These are phyloP conservation scores for Ajuga chamaepitys DNA, from an alignment of 257 asterid species.

Conservation along the genomic window DNA sequence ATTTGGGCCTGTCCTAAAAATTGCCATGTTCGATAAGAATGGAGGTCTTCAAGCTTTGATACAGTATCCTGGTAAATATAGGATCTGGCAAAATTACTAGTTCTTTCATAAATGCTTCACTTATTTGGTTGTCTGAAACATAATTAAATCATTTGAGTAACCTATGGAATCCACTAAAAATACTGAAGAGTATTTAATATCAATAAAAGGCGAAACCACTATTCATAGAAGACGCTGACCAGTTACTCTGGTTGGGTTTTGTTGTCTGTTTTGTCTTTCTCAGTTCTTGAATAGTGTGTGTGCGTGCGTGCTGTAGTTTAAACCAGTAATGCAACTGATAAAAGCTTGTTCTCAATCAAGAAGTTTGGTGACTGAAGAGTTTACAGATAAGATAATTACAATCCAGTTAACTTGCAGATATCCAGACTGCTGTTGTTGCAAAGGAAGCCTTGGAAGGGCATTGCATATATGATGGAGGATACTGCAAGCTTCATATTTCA, in stretches of 20 bases:
- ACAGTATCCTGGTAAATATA: constrained; percentile 73
- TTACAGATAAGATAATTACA: not conserved
- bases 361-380: not conserved
- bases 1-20: constrained; percentile 76
- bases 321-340: not conserved
- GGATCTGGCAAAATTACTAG: not conserved
- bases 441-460: constrained; percentile 97
- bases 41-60: constrained; percentile 87
- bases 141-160: not conserved
- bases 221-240: not conserved
- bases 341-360: not conserved
- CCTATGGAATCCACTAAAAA: not conserved
- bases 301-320: not conserved
- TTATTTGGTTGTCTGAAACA: not conserved
- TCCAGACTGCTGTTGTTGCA: constrained; percentile 90
- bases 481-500: constrained; percentile 93
- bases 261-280: not conserved
- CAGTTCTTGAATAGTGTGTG: not conserved
- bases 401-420: constrained; percentile 53
- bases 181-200: not conserved
- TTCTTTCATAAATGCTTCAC: not conserved
- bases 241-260: not conserved
- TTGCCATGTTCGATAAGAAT: constrained; percentile 89
- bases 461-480: constrained; percentile 97
- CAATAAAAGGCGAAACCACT: not conserved